A percentile compares a stretch with the other conserved stretches of the same genome.
Conservation (phyloP, 208 protist species). For the Wallacemonas sp. region DNA sequence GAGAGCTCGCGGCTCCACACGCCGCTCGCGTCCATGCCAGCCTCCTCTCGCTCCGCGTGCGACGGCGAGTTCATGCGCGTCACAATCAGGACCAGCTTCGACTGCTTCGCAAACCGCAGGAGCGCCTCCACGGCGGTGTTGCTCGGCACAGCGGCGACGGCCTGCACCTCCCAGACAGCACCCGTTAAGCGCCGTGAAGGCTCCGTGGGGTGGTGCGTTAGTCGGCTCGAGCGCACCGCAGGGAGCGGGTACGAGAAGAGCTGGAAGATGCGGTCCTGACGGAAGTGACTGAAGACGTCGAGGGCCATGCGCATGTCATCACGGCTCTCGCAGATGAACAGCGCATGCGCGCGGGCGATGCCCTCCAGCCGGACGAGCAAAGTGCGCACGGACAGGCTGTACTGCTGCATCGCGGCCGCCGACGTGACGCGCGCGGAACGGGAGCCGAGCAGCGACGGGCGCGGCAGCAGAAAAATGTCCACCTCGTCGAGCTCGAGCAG, state of each 20-base stretch:
- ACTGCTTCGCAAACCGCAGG: background rate
- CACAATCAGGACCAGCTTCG: slow-evolving; percentile 3
- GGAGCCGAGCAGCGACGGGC: background rate
- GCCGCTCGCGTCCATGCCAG: background rate
- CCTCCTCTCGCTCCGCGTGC: slow-evolving; percentile 2
- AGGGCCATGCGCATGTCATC: slow-evolving; percentile 14
- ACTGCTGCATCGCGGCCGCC: background rate
- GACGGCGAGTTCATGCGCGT: slow-evolving; percentile 9
- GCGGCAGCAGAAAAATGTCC: slow-evolving; percentile 5
- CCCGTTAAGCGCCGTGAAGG: background rate
- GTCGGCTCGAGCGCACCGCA: background rate
- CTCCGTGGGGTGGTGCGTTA: background rate
- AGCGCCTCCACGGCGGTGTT: slow-evolving; percentile 1
- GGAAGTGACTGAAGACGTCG: slow-evolving; percentile 5
- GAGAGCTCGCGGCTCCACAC: slow-evolving; percentile 6
- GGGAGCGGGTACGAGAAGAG: slow-evolving; percentile 14
- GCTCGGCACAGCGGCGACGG: slow-evolving; percentile 2
- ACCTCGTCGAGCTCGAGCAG: slow-evolving; percentile 10
- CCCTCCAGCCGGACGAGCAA: slow-evolving; percentile 11
- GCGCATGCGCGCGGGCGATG: slow-evolving; percentile 12
- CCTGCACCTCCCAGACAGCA: background rate
- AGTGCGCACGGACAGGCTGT: slow-evolving; percentile 4
- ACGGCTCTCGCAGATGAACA: slow-evolving; percentile 19
- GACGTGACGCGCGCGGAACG: background rate
- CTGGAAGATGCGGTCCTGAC: slow-evolving; percentile 21